These are phyloP conservation scores for Metschnikowia koreensis DNA, from an alignment of 805 yeast genomes.

Conservation along the genomic window DNA sequence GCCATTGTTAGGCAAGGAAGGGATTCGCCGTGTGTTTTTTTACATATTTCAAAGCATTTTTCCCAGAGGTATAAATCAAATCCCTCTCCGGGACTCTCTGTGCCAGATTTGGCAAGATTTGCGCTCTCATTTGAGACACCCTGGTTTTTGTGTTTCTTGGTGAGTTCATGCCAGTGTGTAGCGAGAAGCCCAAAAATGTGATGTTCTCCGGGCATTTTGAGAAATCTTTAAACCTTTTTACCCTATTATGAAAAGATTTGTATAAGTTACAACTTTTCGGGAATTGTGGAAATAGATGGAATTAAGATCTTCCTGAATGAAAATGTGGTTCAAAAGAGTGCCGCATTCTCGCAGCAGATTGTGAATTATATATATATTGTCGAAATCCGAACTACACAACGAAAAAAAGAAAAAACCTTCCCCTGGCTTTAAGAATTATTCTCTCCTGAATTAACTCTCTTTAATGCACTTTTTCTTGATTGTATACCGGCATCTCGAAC, in stretches of 20 bases:
- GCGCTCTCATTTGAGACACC: neutral
- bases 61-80: slow-evolving; percentile 7
- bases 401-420: too few species aligned
- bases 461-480: too few species aligned
- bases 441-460: too few species aligned
- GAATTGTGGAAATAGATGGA: too few species aligned
- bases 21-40: slow-evolving; percentile 3
- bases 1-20: slow-evolving; percentile 13
- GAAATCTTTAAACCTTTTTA: neutral
- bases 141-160: slow-evolving; percentile 3
- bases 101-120: neutral
- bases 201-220: slow-evolving; percentile 5
- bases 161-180: slow-evolving; percentile 8
- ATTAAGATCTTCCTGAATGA: too few species aligned
- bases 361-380: too few species aligned
- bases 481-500: too few species aligned
- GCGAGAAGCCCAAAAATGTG: slow-evolving; percentile 9
- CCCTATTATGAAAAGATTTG: neutral
- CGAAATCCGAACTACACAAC: too few species aligned
- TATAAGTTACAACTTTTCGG: too few species aligned
- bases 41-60: slow-evolving; percentile 8
- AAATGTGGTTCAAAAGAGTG: too few species aligned
- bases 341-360: too few species aligned
- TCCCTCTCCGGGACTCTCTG: neutral
- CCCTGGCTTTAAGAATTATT: too few species aligned